Evolutionary conservation across 208 protist genomes (phyloP).

Genomic region (Acanthamoeba polyphaga): DNA sequence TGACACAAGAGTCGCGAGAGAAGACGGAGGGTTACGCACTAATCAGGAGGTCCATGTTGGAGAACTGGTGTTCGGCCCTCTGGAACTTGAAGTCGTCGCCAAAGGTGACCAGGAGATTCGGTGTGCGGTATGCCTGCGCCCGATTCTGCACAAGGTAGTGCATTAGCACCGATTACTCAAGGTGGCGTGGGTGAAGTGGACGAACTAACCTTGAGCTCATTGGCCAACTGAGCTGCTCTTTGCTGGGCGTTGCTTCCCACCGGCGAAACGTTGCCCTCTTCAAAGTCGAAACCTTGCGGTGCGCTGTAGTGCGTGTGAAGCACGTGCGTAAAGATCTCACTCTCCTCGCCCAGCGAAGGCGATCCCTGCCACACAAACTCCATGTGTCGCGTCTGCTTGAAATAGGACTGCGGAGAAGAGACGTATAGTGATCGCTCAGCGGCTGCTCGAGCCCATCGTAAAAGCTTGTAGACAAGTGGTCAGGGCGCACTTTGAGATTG

Average conservation of each 20-base stretch:
- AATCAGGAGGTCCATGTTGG: constrained; percentile 86
- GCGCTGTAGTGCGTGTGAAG: constrained; percentile 88
- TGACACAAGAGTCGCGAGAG: too few species aligned
- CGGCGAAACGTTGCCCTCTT: constrained; percentile 37
- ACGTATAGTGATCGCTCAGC: too few species aligned
- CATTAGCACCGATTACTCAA: not conserved
- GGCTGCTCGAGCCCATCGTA: not conserved
- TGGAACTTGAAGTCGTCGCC: constrained; percentile 89
- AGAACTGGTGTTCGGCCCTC: constrained; percentile 82
- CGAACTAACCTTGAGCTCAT: constrained; percentile 18
- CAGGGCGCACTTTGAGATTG: constrained; percentile 74
- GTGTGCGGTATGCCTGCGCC: constrained; percentile 71
- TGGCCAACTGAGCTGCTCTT: constrained; percentile 35
- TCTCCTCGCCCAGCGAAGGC: constrained; percentile 14
- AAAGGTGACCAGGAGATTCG: constrained; percentile 85
- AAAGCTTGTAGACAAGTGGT: not conserved
- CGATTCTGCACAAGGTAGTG: not conserved
- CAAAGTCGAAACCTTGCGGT: constrained; percentile 81
- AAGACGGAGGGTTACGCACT: not conserved
- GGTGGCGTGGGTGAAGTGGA: not conserved
- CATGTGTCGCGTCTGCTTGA: constrained; percentile 82
- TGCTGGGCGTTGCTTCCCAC: not conserved
- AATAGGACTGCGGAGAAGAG: constrained; percentile 8
- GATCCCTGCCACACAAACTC: constrained; percentile 89
- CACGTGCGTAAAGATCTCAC: constrained; percentile 86